Conservation (phyloP, 257 asterid species). For the Galeopsis tetrahit region DNA sequence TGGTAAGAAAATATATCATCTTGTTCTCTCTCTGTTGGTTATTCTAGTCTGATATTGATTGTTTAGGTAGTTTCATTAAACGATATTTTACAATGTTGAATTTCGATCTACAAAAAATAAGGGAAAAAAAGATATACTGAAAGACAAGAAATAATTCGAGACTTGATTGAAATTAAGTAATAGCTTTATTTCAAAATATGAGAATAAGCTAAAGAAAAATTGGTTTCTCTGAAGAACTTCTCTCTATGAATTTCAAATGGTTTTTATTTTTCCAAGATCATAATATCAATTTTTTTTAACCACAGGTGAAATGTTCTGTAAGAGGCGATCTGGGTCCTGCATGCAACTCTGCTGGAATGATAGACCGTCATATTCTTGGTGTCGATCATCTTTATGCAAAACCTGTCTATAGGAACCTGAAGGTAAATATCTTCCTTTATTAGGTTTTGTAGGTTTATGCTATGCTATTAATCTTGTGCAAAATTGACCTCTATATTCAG, state of each 20-base stretch:
- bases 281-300: conserved; percentile 10
- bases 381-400: conserved; percentile 68
- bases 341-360: conserved; percentile 88
- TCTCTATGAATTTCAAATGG: not conserved
- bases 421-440: conserved; percentile 46
- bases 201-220: not conserved
- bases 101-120: not conserved
- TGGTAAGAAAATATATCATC: conserved; percentile 40
- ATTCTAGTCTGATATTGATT: conserved; percentile 16
- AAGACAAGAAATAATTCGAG: not conserved
- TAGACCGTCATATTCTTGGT: conserved; percentile 79
- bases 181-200: not conserved
- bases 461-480: conserved; percentile 29
- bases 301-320: conserved; percentile 78
- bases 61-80: not conserved
- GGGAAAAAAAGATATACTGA: not conserved
- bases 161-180: not conserved
- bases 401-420: conserved; percentile 77
- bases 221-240: not conserved
- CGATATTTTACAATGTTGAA: not conserved
- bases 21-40: conserved; percentile 17
- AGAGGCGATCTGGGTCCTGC: conserved; percentile 89
- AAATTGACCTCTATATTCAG: conserved; percentile 40
- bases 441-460: conserved; percentile 19
- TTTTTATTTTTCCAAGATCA: conserved; percentile 6